Percentiles rank a stretch among this genome's conserved stretches.
Evolutionary conservation across 2,329 filamentous ascomycete species (phyloP).

Genomic region (Alternaria hordeiaustralica): DNA sequence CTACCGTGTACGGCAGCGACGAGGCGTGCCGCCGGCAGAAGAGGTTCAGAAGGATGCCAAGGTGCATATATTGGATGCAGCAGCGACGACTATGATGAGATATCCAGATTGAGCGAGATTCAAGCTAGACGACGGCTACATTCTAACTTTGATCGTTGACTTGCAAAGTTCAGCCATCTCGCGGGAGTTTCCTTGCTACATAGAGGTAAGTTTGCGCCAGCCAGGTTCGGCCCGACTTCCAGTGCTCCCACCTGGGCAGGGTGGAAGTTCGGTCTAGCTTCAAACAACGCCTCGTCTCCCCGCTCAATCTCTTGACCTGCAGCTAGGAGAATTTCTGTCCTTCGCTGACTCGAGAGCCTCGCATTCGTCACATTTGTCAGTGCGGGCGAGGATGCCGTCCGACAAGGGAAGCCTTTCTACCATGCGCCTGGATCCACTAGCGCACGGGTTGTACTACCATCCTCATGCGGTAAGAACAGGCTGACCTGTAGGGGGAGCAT

Average conservation of each 20-base stretch:
- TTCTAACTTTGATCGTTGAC: neutral
- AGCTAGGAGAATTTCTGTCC: neutral
- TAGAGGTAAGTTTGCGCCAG: neutral
- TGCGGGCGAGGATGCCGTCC: neutral
- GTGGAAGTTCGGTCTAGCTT: constrained; percentile 1
- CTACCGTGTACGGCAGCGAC: neutral
- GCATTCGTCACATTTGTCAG: neutral
- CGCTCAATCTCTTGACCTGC: neutral
- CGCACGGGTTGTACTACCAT: neutral
- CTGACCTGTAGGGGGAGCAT: neutral
- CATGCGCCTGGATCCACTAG: neutral
- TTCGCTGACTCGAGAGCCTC: neutral
- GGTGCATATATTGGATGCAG: neutral
- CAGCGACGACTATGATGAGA: neutral
- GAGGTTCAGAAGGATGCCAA: neutral
- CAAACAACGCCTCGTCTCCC: neutral
- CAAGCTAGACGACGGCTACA: neutral
- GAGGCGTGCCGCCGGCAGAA: neutral
- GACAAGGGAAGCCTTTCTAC: neutral
- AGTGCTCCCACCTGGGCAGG: neutral
- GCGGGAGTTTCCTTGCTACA: neutral
- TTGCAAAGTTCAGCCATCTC: neutral
- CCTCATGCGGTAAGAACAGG: neutral
- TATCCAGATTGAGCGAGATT: neutral
- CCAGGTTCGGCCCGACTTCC: neutral